A percentile compares a stretch with the other conserved stretches of the same genome.
These are phyloP conservation scores for Mycena latifolia DNA, from an alignment of 768 basidiomycete genomes.

Conservation along the genomic window DNA sequence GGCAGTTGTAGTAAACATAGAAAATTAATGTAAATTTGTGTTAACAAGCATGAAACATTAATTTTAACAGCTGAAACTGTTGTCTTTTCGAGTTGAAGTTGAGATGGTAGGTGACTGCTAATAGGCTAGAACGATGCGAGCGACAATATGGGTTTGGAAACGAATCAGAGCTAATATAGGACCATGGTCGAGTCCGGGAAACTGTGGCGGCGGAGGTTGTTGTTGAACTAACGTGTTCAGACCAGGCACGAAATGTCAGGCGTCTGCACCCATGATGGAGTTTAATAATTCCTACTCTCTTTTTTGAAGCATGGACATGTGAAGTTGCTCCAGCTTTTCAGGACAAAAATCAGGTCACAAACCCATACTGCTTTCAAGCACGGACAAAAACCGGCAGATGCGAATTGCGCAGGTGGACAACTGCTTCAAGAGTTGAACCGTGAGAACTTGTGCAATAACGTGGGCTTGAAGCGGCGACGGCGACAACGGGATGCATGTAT, in stretches of 20 bases:
- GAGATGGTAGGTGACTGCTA: conserved; percentile 11
- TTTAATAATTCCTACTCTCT: conserved; percentile 1
- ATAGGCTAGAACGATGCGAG: conserved; percentile 4
- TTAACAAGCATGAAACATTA: no score
- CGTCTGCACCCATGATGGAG: not conserved
- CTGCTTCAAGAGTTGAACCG: conserved; percentile 16
- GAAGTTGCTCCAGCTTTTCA: conserved; percentile 14
- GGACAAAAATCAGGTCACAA: conserved; percentile 10
- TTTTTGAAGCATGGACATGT: conserved; percentile 1
- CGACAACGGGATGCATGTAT: conserved; percentile 10
- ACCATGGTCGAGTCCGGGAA: conserved; percentile 7
- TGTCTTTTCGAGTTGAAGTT: conserved; percentile 4
- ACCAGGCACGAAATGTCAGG: conserved; percentile 8
- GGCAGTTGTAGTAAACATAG: no score
- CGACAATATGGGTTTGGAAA: conserved; percentile 13
- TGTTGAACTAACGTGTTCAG: conserved; percentile 7
- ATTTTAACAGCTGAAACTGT: no score
- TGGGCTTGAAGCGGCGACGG: not conserved
- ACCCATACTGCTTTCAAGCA: conserved; percentile 11
- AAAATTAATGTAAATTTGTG: no score
- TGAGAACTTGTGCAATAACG: conserved; percentile 11
- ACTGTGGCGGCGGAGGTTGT: not conserved
- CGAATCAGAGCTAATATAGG: conserved; percentile 12
- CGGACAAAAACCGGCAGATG: conserved; percentile 10
- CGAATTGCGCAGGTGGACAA: conserved; percentile 12